These are phyloP conservation scores for Lepiota subincarnata DNA, from an alignment of 768 basidiomycete genomes.

Conservation along the genomic window DNA sequence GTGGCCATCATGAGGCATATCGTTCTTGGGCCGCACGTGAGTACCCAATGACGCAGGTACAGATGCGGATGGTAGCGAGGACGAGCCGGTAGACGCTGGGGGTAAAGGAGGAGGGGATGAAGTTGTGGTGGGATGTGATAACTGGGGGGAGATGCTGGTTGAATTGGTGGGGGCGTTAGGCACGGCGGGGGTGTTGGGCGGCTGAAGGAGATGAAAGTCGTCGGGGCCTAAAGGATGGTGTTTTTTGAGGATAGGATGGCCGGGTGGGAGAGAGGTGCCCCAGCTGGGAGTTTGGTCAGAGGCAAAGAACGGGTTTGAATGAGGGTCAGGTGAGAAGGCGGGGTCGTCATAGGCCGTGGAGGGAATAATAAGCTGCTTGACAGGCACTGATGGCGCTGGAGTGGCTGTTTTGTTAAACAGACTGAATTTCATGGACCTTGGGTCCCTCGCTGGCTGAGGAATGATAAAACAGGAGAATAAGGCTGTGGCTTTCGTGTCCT, in stretches of 20 bases:
- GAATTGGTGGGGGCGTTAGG: conserved; percentile 11
- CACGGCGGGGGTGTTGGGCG: conserved; percentile 8
- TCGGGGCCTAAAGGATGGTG: conserved; percentile 16
- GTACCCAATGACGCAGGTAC: conserved; percentile 9
- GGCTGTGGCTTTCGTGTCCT: conserved; percentile 7
- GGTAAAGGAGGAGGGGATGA: conserved; percentile 17
- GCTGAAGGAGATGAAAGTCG: neutral
- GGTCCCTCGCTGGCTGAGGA: neutral
- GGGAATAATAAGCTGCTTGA: conserved; percentile 21
- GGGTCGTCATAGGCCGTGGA: conserved; percentile 42
- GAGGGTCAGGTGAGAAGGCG: conserved; percentile 57
- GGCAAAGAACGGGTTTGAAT: conserved; percentile 40
- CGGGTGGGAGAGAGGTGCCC: conserved; percentile 23
- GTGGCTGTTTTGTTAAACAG: conserved; percentile 5
- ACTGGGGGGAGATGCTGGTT: conserved; percentile 10
- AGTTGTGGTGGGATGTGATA: conserved; percentile 27
- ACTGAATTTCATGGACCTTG: neutral
- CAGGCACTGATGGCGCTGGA: neutral
- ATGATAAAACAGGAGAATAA: conserved; percentile 5
- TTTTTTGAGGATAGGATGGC: conserved; percentile 28
- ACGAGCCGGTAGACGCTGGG: conserved; percentile 12
- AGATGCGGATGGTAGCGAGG: conserved; percentile 15
- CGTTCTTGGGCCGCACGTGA: conserved; percentile 12
- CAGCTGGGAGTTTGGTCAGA: conserved; percentile 25
- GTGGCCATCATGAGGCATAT: conserved; percentile 10